Conservation (phyloP, 805 yeast genomes). For the Metschnikowia drakensbergensis region DNA sequence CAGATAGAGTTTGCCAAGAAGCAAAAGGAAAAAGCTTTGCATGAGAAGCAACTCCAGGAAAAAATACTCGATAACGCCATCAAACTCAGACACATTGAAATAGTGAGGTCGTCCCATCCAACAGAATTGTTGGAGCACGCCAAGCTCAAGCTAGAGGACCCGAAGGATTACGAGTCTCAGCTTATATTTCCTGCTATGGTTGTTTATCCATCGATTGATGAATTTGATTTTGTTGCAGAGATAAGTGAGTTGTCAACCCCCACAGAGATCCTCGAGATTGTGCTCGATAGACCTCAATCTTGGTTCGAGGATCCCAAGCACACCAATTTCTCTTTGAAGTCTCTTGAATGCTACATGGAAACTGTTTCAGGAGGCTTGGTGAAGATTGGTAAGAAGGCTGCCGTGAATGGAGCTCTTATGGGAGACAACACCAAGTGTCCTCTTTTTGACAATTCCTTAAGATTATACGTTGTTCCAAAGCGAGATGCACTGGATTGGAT, state of each 20-base stretch:
- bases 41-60: constrained; percentile 40
- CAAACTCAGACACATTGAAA: constrained; percentile 51
- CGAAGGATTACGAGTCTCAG: constrained; percentile 68
- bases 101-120: constrained; percentile 49
- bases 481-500: constrained; percentile 63
- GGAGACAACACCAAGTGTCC: constrained; percentile 65
- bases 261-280: constrained; percentile 53
- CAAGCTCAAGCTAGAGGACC: constrained; percentile 56
- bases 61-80: constrained; percentile 56
- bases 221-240: constrained; percentile 76
- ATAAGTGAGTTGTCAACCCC: constrained; percentile 72
- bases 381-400: constrained; percentile 74
- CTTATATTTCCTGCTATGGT: constrained; percentile 77
- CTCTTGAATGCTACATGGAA: constrained; percentile 74
- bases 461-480: constrained; percentile 79
- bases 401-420: constrained; percentile 61
- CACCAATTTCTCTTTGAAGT: constrained; percentile 51
- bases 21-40: constrained; percentile 36
- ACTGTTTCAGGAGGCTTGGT: constrained; percentile 80
- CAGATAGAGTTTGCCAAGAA: constrained; percentile 25
- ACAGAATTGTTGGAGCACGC: constrained; percentile 53
- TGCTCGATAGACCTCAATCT: constrained; percentile 59
- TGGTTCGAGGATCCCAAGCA: constrained; percentile 68
- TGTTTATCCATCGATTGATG: constrained; percentile 78
- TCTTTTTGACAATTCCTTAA: constrained; percentile 66